Base-by-base conservation (phyloP, 768 basidiomycete genomes). In the Russula compacta region DNA sequence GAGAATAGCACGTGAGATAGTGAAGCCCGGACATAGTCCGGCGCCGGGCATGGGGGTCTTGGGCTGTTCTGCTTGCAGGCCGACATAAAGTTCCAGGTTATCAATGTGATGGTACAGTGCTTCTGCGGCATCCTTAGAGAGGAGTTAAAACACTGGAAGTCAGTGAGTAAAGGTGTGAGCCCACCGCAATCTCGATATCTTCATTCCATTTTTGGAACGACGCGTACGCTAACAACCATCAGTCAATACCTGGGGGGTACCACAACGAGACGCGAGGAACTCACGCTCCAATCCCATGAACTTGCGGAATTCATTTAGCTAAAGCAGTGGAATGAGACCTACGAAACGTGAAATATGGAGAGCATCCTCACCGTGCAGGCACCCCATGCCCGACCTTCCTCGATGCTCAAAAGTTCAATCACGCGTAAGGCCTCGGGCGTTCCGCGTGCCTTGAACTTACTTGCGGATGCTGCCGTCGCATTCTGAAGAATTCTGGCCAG, bases 1-100 rank as follows among this genome's bases (percentile, higher is more conserved):
- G 14, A 94, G 76, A 64, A 94, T 92, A n/a, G 89, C 87, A 47
- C 91, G 79, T 7, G 89, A 89, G 64, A 89, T 86, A 5, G 91
- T 92, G 73, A 84, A 91, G 32, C 89, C 87, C 5, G 89, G 89
- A 70, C 89, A 91, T 5, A 92, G 69, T 11, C 89, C 90, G 6
- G 87, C 84, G 7, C 89, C 91, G 1, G 82, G 79, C 24, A 77
- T 76, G 6, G 83, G 80, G 2, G 67, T 63, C 68, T 91, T 92
- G 2, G 86, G 68, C 66, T 90, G 77, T 70, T 92, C 90, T 6
- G 87, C 86, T 47, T 69, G 69, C 58, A 72, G 11, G 3, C 71
- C 71, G 8, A 71, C 88, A 67, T 92, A 81, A 11, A 93, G 80
- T 69, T 92, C 91, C 38, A 92, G 79, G 69, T 88, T 86, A 66